phyloP scores from a whole-genome alignment of 495 filamentous ascomycete genomes.

The Penicillium steckii region DNA sequence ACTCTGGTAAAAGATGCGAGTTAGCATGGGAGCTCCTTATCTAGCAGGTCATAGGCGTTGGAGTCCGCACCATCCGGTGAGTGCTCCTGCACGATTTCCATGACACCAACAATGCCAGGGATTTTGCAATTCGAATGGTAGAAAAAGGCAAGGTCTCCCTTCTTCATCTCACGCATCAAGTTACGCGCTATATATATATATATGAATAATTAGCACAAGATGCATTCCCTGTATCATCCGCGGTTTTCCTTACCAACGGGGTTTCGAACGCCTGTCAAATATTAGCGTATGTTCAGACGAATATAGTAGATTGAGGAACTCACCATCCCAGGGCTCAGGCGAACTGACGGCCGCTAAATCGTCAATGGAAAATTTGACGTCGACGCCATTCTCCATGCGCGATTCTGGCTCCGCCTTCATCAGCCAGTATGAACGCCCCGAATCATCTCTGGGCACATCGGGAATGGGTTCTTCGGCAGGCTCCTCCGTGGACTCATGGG shows the following conservation, averaged over 20 bases:
- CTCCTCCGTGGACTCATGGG: too few relatives aligned
- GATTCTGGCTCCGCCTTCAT: conserved; percentile 94
- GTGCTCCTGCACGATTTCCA: conserved; percentile 87
- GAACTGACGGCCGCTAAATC: conserved; percentile 67
- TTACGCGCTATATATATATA: conserved; percentile 75
- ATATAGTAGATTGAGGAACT: conserved; percentile 16
- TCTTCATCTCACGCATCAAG: conserved; percentile 85
- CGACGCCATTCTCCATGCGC: conserved; percentile 77
- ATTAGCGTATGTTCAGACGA: background rate
- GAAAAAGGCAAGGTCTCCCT: conserved; percentile 91
- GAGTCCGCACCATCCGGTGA: conserved; percentile 67
- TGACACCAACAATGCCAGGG: conserved; percentile 87
- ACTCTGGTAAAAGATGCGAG: conserved; percentile 48
- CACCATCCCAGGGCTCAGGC: conserved; percentile 90
- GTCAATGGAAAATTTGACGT: conserved; percentile 94
- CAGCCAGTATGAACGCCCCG: conserved; percentile 69
- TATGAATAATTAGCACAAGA: conserved; percentile 17
- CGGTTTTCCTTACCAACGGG: conserved; percentile 40
- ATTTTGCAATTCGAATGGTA: conserved; percentile 95
- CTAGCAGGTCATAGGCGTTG: background rate
- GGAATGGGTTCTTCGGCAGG: conserved; percentile 8
- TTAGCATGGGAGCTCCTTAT: conserved; percentile 1
- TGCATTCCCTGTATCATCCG: background rate
- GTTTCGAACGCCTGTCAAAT: conserved; percentile 54
- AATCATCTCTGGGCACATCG: conserved; percentile 11